Base-by-base conservation (phyloP, 306 rosid genomes). In the Prunus mira region DNA sequence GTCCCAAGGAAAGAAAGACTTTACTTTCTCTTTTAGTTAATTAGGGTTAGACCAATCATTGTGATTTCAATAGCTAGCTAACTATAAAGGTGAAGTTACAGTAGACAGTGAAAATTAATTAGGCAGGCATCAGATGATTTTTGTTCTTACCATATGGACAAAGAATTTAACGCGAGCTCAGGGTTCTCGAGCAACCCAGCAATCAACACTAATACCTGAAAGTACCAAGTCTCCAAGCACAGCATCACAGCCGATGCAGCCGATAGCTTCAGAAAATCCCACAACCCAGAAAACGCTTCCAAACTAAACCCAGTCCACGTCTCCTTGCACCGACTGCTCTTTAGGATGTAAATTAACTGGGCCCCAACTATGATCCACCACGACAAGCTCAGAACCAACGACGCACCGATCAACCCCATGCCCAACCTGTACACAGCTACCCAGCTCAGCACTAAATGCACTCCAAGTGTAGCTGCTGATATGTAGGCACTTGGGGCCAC, bases 311-410 rank as follows among this genome's bases (percentile, higher is more conserved):
- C 96, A 2, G 5, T 69, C 97, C 97, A 92, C 0, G 97, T 87
- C 18, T 64, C 18, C 51, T 65, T 76, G 30, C 93, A 92, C 55
- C 4, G 81, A 0, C 41, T 19, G 0, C 91, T 72, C 19, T 0
- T 5, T 41, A 88, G 41, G 1, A 92, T 81, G 66, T 85, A 89
- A 11, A 79, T 56, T 2, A 88, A 79, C 69, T 89, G 95, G 3
- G 88, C 96, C 64, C 22, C 85, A 20, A 87, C 93, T 3, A 92
- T 81, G 67, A 90, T 79, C 93, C 97, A 92, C 97, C 97, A 92
- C 3, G 91, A 90, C 43, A 92, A 25, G 68, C 96, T 89, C 54
- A 92, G n/a, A 6, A 76, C 86, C 79, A 89, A 38, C 0, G 97
- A 86, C 0, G 87, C 74, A 5, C 97, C 97, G 1, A 89, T n/a